Percentiles rank a stretch among this genome's conserved stretches.
Evolutionary conservation across 768 basidiomycete species (phyloP).

Genomic region (Phaeotremella fagi): DNA sequence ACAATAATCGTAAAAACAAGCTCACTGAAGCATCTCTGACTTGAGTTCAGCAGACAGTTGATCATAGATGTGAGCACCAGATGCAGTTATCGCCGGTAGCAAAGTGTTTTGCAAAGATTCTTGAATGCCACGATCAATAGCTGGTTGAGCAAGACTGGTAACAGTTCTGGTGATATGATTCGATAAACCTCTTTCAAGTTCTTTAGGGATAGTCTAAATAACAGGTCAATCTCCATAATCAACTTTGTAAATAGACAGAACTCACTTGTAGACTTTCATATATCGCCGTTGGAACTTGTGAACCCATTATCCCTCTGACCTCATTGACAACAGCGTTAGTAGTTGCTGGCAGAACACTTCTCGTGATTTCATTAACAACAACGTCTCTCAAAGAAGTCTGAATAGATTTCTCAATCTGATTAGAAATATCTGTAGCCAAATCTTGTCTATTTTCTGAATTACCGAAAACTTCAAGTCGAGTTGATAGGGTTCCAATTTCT

Average conservation of each 20-base stretch:
- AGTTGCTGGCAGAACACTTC: conserved; percentile 26
- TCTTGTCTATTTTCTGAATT: conserved; percentile 6
- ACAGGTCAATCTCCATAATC: neutral
- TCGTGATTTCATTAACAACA: conserved; percentile 22
- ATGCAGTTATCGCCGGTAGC: conserved; percentile 23
- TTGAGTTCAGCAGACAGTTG: conserved; percentile 30
- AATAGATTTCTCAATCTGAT: conserved; percentile 21
- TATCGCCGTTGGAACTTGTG: conserved; percentile 18
- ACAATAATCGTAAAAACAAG: neutral
- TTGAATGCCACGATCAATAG: conserved; percentile 25
- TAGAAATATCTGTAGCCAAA: conserved; percentile 17
- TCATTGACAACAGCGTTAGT: conserved; percentile 17
- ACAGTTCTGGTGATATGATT: conserved; percentile 22
- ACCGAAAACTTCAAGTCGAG: conserved; percentile 19
- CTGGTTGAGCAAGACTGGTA: conserved; percentile 8
- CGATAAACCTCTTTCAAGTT: conserved; percentile 24
- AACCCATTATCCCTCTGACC: conserved; percentile 11
- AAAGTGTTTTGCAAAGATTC: conserved; percentile 22
- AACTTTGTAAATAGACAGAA: neutral
- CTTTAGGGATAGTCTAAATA: conserved; percentile 17
- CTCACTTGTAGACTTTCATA: conserved; percentile 12
- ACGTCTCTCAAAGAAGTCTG: conserved; percentile 13
- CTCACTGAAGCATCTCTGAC: conserved; percentile 42
- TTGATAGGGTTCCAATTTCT: conserved; percentile 15
- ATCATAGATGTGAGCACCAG: conserved; percentile 16